These are phyloP conservation scores for Amphibolis antarctica DNA, from an alignment of 106 monocot genomes.

Conservation along the genomic window DNA sequence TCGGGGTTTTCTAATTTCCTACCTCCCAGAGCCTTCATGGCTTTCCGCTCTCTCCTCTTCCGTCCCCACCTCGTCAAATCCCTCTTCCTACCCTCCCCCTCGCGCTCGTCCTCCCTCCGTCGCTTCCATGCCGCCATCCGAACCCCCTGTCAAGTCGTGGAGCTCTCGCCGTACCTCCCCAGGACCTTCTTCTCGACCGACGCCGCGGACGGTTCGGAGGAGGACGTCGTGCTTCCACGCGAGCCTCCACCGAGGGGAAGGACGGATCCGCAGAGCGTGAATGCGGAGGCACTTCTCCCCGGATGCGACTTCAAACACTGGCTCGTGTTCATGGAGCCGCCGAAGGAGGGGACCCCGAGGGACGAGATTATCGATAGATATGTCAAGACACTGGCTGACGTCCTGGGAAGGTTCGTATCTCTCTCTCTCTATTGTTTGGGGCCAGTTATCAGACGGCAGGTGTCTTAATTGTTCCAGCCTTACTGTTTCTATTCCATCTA, in stretches of 20 bases:
- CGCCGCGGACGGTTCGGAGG: background rate
- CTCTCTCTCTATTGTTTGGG: too few species aligned
- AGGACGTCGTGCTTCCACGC: background rate
- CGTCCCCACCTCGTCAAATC: background rate
- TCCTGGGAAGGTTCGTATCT: slow-evolving; percentile 8
- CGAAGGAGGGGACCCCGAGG: slow-evolving; percentile 5
- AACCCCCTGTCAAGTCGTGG: background rate
- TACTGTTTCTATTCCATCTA: too few species aligned
- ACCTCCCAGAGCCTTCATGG: slow-evolving; percentile 1
- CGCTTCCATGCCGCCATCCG: background rate
- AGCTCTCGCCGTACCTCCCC: background rate
- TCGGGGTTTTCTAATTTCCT: background rate
- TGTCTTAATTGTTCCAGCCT: background rate
- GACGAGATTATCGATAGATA: slow-evolving; percentile 12
- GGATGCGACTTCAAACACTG: slow-evolving; percentile 23
- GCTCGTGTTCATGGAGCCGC: slow-evolving; percentile 13
- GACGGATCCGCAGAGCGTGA: background rate
- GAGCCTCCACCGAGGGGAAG: background rate
- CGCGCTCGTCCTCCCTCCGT: background rate
- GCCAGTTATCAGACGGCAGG: background rate
- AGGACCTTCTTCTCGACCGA: background rate
- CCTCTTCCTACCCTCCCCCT: background rate
- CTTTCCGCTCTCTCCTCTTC: slow-evolving; percentile 5
- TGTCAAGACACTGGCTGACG: slow-evolving; percentile 11
- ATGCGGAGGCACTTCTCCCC: slow-evolving; percentile 5